A percentile compares a stretch with the other conserved stretches of the same genome.
These are phyloP conservation scores for Xylaria sp. DNA, from an alignment of 2,329 filamentous ascomycete species.

Conservation along the genomic window DNA sequence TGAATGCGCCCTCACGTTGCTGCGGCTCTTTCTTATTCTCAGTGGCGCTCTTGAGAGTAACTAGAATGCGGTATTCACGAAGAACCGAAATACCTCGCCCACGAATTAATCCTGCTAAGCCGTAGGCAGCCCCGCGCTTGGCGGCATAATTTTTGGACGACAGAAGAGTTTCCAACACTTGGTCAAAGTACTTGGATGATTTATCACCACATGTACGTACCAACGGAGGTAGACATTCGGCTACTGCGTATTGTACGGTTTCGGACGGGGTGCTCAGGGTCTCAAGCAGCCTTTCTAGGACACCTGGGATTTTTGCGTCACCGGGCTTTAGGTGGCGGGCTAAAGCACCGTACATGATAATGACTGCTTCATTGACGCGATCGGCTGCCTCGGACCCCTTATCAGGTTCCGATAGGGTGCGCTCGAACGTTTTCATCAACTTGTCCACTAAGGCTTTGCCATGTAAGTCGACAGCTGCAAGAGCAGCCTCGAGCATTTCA, in stretches of 20 bases:
- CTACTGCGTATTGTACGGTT: slow-evolving; percentile 95
- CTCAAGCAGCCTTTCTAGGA: slow-evolving; percentile 84
- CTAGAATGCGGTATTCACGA: slow-evolving; percentile 86
- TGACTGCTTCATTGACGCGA: slow-evolving; percentile 94
- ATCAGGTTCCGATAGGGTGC: slow-evolving; percentile 85
- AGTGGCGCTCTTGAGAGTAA: slow-evolving; percentile 80
- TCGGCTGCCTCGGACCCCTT: slow-evolving; percentile 85
- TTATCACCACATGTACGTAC: slow-evolving; percentile 83
- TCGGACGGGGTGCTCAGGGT: slow-evolving; percentile 96
- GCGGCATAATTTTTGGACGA: slow-evolving; percentile 91
- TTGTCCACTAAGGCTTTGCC: slow-evolving; percentile 86
- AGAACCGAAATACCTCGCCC: slow-evolving; percentile 87
- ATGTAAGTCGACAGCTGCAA: slow-evolving; percentile 80
- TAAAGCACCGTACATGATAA: slow-evolving; percentile 95
- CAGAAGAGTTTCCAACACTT: slow-evolving; percentile 84
- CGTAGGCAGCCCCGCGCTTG: slow-evolving; percentile 93
- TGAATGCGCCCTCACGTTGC: slow-evolving; percentile 86
- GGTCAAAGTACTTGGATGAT: slow-evolving; percentile 80
- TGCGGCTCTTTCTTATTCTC: slow-evolving; percentile 96
- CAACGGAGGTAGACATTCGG: slow-evolving; percentile 92
- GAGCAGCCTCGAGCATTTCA: slow-evolving; percentile 93
- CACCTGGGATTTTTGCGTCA: slow-evolving; percentile 87
- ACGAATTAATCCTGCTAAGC: slow-evolving; percentile 87
- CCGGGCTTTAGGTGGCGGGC: slow-evolving; percentile 86
- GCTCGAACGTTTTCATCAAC: slow-evolving; percentile 92